Evolutionary conservation across 2,329 filamentous ascomycete species (phyloP).

Genomic region (Cercospora nicotianae): DNA sequence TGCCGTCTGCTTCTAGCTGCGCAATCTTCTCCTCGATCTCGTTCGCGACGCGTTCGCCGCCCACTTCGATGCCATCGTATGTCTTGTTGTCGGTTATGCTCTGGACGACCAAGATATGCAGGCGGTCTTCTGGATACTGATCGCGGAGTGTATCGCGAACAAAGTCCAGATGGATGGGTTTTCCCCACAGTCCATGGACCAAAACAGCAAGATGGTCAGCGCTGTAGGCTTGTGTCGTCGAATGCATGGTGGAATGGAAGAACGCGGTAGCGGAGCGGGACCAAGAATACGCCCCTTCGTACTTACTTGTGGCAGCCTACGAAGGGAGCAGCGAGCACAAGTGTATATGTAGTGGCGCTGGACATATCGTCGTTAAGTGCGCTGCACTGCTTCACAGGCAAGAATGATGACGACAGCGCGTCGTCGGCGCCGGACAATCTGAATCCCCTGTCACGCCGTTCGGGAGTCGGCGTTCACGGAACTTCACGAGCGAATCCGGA

Average conservation of each 20-base stretch:
- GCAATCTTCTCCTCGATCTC: slow-evolving; percentile 63
- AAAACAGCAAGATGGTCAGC: slow-evolving; percentile 71
- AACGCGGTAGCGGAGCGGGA: not conserved
- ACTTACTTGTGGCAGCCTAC: not conserved
- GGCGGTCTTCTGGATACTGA: slow-evolving; percentile 59
- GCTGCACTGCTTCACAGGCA: not conserved
- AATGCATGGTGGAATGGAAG: slow-evolving; percentile 18
- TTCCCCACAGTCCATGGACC: slow-evolving; percentile 81
- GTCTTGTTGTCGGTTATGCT: slow-evolving; percentile 71
- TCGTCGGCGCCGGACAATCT: not conserved
- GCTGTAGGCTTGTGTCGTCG: slow-evolving; percentile 17
- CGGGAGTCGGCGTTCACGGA: not conserved
- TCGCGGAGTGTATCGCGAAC: slow-evolving; percentile 66
- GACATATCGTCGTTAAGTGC: not conserved
- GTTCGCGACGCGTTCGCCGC: slow-evolving; percentile 64
- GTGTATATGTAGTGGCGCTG: not conserved
- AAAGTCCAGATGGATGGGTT: slow-evolving; percentile 69
- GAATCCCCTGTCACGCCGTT: not conserved
- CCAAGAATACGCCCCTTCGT: not conserved
- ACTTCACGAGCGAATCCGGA: not conserved
- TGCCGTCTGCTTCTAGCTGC: slow-evolving; percentile 59
- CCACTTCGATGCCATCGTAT: slow-evolving; percentile 67
- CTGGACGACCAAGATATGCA: slow-evolving; percentile 71
- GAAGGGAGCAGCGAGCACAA: not conserved
- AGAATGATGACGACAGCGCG: not conserved